Percentiles rank a stretch among this genome's conserved stretches.
Conservation (phyloP, 2,329 filamentous ascomycete species). For the Zymoseptoria crescenta region DNA sequence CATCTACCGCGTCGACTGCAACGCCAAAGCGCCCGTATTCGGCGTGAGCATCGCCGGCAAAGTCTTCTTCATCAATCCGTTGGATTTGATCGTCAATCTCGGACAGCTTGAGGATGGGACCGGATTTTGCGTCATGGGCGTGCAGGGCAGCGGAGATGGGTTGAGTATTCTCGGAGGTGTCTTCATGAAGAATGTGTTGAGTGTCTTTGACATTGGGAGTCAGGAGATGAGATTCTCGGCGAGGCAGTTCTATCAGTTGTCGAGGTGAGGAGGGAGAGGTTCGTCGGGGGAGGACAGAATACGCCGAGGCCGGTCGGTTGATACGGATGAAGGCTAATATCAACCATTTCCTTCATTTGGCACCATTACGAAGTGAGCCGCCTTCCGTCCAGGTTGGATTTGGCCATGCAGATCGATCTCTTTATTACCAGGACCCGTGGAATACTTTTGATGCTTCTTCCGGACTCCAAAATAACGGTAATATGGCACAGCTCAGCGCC, state of each 20-base stretch:
- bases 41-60: slow-evolving; percentile 35
- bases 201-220: slow-evolving; percentile 44
- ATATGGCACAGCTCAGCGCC: background rate
- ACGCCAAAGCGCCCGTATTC: slow-evolving; percentile 35
- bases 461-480: background rate
- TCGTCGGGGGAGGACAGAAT: background rate
- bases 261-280: background rate
- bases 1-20: slow-evolving; percentile 36
- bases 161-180: slow-evolving; percentile 39
- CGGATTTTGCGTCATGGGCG: slow-evolving; percentile 26
- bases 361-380: background rate
- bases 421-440: background rate
- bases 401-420: background rate
- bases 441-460: background rate
- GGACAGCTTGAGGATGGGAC: slow-evolving; percentile 4
- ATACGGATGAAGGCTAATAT: background rate
- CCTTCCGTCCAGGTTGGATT: background rate
- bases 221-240: slow-evolving; percentile 42
- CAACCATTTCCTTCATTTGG: background rate
- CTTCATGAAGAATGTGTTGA: slow-evolving; percentile 45
- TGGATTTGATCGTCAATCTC: slow-evolving; percentile 24
- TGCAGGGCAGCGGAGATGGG: slow-evolving; percentile 26
- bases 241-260: slow-evolving; percentile 19
- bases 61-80: slow-evolving; percentile 26
- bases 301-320: background rate